Evolutionary conservation across 1,284 basidiomycete species (phyloP).

Genomic region (Sphagnurus paluster): DNA sequence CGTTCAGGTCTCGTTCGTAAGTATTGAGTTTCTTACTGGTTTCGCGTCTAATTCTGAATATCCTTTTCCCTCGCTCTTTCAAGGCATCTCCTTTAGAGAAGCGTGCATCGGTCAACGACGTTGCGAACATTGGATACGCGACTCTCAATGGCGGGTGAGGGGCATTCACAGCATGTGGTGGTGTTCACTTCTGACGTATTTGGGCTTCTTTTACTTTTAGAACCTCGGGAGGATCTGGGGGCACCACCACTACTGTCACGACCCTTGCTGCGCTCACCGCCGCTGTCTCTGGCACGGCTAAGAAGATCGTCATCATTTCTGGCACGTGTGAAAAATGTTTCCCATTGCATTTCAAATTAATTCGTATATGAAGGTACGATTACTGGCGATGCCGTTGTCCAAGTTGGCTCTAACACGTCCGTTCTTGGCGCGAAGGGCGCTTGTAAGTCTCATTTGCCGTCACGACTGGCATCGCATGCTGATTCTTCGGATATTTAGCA

Average conservation of each 20-base stretch:
- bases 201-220: constrained; percentile 24
- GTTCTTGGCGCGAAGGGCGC: constrained; percentile 35
- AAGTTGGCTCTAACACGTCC: constrained; percentile 45
- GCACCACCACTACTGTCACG: constrained; percentile 42
- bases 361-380: constrained; percentile 43
- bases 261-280: constrained; percentile 41
- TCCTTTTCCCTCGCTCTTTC: neutral
- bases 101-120: constrained; percentile 35
- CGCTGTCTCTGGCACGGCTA: constrained; percentile 40
- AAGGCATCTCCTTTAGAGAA: constrained; percentile 31
- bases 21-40: neutral
- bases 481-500: too few species aligned
- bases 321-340: constrained; percentile 23
- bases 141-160: constrained; percentile 41
- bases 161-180: neutral
- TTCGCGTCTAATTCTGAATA: neutral
- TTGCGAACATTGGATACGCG: constrained; percentile 42
- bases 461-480: too few species aligned
- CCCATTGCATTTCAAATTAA: too few species aligned
- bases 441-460: constrained; percentile 25
- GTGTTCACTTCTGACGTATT: neutral
- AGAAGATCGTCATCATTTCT: constrained; percentile 47
- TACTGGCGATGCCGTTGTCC: constrained; percentile 40
- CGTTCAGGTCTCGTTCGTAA: constrained; percentile 29
- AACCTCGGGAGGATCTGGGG: constrained; percentile 45